Evolutionary conservation across 1,139 yeast genomes (phyloP).

Genomic region (Blastobotrys apis): DNA sequence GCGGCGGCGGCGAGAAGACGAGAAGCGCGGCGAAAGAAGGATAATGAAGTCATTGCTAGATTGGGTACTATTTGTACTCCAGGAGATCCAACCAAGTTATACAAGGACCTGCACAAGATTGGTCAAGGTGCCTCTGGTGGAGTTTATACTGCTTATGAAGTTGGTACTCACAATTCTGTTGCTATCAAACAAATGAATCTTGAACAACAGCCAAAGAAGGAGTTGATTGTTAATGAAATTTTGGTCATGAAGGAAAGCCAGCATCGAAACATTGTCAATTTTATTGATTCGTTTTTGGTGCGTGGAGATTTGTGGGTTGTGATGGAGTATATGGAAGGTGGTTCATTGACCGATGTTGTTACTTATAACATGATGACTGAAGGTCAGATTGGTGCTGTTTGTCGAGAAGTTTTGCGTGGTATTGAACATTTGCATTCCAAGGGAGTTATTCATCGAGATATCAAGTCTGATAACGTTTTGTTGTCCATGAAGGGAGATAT

Average conservation of each 20-base stretch:
- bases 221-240: slow-evolving; percentile 88
- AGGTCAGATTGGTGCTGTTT: slow-evolving; percentile 96
- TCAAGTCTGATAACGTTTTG: slow-evolving; percentile 88
- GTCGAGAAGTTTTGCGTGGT: slow-evolving; percentile 85
- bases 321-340: slow-evolving; percentile 99
- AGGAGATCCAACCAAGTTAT: slow-evolving; percentile 79
- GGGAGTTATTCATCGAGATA: slow-evolving; percentile 95
- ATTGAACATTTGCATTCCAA: slow-evolving; percentile 82
- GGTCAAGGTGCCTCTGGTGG: slow-evolving; percentile 99
- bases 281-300: slow-evolving; percentile 73
- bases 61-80: slow-evolving; percentile 74
- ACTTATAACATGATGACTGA: slow-evolving; percentile 94
- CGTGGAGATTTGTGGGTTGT: slow-evolving; percentile 83
- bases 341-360: slow-evolving; percentile 90
- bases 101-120: slow-evolving; percentile 68
- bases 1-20: slow-evolving; percentile 55
- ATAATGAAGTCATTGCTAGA: slow-evolving; percentile 64
- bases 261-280: slow-evolving; percentile 90
- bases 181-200: slow-evolving; percentile 97
- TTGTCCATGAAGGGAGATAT: slow-evolving; percentile 81
- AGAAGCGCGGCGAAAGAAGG: slow-evolving; percentile 65
- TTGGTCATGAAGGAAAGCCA: slow-evolving; percentile 91
- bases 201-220: slow-evolving; percentile 90
- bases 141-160: slow-evolving; percentile 83
- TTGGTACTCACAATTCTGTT: slow-evolving; percentile 57